These are phyloP conservation scores for Trichoderma asperellum DNA, from an alignment of 2,329 filamentous ascomycete genomes.

Conservation along the genomic window DNA sequence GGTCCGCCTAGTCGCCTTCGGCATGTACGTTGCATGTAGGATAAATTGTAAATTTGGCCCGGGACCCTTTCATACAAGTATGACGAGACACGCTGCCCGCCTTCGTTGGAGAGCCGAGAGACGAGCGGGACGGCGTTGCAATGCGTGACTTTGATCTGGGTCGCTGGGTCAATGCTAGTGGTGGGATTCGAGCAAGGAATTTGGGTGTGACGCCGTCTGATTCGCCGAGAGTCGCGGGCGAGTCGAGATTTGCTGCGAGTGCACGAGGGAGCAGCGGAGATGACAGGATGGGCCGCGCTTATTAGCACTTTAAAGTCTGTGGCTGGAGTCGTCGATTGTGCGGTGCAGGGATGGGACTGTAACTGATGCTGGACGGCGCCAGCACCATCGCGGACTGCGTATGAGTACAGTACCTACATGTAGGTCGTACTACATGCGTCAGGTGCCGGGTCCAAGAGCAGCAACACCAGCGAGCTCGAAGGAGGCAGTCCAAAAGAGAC, in stretches of 20 bases:
- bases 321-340: not conserved
- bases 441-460: not conserved
- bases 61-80: not conserved
- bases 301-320: slow-evolving; percentile 1
- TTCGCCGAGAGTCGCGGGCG: not conserved
- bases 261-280: slow-evolving; percentile 19
- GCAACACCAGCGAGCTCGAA: not conserved
- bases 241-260: not conserved
- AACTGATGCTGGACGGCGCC: not conserved
- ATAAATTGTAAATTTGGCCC: slow-evolving; percentile 16
- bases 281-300: slow-evolving; percentile 26
- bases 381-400: not conserved
- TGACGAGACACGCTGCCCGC: slow-evolving; percentile 25
- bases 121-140: not conserved
- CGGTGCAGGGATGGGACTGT: not conserved
- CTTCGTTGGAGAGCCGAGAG: slow-evolving; percentile 19
- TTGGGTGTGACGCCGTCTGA: not conserved
- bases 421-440: too few species aligned
- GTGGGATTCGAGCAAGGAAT: not conserved
- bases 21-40: slow-evolving; percentile 14
- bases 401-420: not conserved
- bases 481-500: not conserved
- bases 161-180: not conserved
- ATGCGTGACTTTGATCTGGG: slow-evolving; percentile 13
- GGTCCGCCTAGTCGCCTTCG: not conserved